Percentiles rank a stretch among this genome's conserved stretches.
Conservation (phyloP, 2,329 filamentous ascomycete genomes). For the Colletotrichum sp. region DNA sequence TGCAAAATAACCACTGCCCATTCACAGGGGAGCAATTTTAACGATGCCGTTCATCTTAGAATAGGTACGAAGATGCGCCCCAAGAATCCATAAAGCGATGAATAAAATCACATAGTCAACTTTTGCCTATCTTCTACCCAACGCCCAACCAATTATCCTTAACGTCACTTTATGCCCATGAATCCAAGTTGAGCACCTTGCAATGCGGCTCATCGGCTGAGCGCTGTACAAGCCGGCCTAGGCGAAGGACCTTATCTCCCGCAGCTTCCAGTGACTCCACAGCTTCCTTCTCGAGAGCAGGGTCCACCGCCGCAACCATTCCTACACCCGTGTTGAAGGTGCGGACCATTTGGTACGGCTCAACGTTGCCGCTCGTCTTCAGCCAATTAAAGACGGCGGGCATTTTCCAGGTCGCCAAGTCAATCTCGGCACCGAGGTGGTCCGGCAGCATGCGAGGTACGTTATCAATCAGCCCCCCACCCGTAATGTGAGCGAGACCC, state of each 20-base stretch:
- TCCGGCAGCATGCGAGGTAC: constrained; percentile 90
- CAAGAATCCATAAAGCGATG: not conserved
- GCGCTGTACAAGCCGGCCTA: constrained; percentile 74
- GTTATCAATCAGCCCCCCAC: constrained; percentile 91
- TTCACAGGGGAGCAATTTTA: not conserved
- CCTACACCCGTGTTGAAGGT: constrained; percentile 96
- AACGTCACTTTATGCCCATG: constrained; percentile 34
- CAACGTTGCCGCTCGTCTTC: constrained; percentile 73
- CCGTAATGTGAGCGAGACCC: constrained; percentile 96
- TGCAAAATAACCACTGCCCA: not conserved
- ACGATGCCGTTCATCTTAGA: not conserved
- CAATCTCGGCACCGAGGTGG: constrained; percentile 79
- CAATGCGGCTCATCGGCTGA: constrained; percentile 48
- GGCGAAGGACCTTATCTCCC: constrained; percentile 78
- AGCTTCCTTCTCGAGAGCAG: constrained; percentile 66
- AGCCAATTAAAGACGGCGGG: constrained; percentile 89
- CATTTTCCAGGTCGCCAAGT: constrained; percentile 76
- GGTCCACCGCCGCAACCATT: constrained; percentile 86
- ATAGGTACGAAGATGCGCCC: not conserved
- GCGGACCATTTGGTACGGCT: constrained; percentile 79
- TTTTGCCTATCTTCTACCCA: not conserved
- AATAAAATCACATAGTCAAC: not conserved
- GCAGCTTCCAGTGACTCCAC: constrained; percentile 63
- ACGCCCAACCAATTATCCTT: not conserved
- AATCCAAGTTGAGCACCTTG: constrained; percentile 62